A percentile compares a stretch with the other conserved stretches of the same genome.
Evolutionary conservation across 768 basidiomycete genomes (phyloP).

Genomic region (Galerina sulciceps): DNA sequence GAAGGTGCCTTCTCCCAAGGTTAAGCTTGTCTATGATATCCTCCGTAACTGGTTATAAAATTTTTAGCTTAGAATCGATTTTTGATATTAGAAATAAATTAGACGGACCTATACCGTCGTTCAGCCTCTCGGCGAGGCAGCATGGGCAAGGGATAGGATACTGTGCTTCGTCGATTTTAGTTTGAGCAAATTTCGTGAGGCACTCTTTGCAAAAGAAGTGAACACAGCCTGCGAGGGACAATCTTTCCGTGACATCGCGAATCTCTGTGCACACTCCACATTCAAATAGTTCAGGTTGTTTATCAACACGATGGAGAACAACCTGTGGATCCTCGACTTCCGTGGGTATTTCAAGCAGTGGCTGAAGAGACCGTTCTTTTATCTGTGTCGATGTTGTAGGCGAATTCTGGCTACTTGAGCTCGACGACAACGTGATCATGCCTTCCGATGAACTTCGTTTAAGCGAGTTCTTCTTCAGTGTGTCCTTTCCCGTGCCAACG

Average conservation of each 20-base stretch:
- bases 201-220: slow-evolving; percentile 63
- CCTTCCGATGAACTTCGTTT: too few species aligned
- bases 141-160: slow-evolving; percentile 68
- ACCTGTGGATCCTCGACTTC: slow-evolving; percentile 12
- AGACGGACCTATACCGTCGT: slow-evolving; percentile 30
- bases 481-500: too few species aligned
- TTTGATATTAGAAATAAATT: neutral
- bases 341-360: too few species aligned
- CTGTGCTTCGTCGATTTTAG: slow-evolving; percentile 54
- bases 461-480: too few species aligned
- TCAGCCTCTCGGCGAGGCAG: slow-evolving; percentile 45
- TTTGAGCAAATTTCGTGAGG: slow-evolving; percentile 41
- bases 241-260: slow-evolving; percentile 42
- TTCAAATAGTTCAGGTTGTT: slow-evolving; percentile 43
- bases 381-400: too few species aligned
- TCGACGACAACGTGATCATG: too few species aligned
- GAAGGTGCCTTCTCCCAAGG: slow-evolving; percentile 43
- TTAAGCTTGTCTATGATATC: slow-evolving; percentile 16
- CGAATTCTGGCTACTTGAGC: too few species aligned
- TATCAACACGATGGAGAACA: slow-evolving; percentile 24
- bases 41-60: slow-evolving; percentile 15
- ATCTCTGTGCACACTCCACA: slow-evolving; percentile 64
- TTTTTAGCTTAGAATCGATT: neutral
- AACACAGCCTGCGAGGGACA: slow-evolving; percentile 43
- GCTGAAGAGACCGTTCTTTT: too few species aligned